Percentiles rank a stretch among this genome's conserved stretches.
Conservation (phyloP, 257 asterid species). For the Scutellaria galericulata region DNA sequence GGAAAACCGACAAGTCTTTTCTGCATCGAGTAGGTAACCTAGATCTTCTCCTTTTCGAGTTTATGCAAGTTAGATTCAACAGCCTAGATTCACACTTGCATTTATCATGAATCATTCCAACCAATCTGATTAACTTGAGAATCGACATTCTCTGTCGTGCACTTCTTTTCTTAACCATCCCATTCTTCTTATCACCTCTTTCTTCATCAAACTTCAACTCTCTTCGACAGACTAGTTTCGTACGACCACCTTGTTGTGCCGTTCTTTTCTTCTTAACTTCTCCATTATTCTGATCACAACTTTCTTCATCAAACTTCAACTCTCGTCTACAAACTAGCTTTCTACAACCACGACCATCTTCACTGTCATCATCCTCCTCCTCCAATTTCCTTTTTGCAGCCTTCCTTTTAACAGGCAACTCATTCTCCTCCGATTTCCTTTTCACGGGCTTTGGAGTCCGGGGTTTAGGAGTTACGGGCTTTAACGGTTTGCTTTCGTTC, state of each 20-base stretch:
- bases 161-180: slow-evolving; percentile 33
- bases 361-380: not conserved
- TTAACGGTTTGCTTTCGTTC: slow-evolving; percentile 41
- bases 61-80: slow-evolving; percentile 22
- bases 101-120: not conserved
- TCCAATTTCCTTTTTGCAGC: not conserved
- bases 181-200: not conserved
- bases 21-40: slow-evolving; percentile 9
- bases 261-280: too few relatives aligned
- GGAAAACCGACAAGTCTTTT: slow-evolving; percentile 2
- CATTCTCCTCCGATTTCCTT: not conserved
- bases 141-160: slow-evolving; percentile 24
- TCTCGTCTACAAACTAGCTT: too few relatives aligned
- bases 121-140: not conserved
- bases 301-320: too few relatives aligned
- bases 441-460: slow-evolving; percentile 31
- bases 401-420: not conserved
- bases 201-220: slow-evolving; percentile 35
- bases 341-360: too few relatives aligned
- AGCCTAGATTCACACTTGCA: not conserved
- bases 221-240: slow-evolving; percentile 24
- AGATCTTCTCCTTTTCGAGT: slow-evolving; percentile 37
- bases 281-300: too few relatives aligned
- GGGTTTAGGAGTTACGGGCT: slow-evolving; percentile 40
- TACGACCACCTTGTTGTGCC: too few relatives aligned